These are phyloP conservation scores for Ogataea saltuana DNA, from an alignment of 805 yeast species.

Conservation along the genomic window DNA sequence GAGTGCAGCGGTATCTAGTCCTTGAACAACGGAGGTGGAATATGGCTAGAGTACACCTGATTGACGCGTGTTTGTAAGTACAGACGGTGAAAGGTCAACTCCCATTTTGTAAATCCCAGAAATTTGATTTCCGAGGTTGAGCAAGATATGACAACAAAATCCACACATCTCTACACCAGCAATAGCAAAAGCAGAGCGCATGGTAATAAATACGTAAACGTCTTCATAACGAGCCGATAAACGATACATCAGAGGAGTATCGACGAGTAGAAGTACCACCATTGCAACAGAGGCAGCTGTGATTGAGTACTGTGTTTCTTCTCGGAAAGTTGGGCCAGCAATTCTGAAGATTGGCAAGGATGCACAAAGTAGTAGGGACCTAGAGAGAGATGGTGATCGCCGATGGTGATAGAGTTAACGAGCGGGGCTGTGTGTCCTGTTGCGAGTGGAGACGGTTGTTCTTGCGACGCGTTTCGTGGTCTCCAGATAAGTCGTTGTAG, in stretches of 20 bases:
- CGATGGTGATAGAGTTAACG: constrained; percentile 6
- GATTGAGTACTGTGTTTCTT: background rate
- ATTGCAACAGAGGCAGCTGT: no score
- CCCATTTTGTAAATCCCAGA: no score
- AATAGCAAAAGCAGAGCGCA: no score
- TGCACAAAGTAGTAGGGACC: constrained; percentile 35
- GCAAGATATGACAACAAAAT: background rate
- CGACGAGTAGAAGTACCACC: constrained; percentile 32
- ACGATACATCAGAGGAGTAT: constrained; percentile 13
- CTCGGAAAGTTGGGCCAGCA: constrained; percentile 26
- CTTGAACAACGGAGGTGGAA: no score
- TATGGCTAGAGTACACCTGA: no score
- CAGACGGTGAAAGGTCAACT: no score
- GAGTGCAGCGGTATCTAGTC: no score
- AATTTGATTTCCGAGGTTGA: background rate
- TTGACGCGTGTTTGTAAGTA: no score
- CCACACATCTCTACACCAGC: background rate
- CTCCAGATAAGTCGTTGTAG: constrained; percentile 6
- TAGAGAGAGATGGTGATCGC: constrained; percentile 13
- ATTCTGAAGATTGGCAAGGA: constrained; percentile 41
- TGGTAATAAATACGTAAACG: no score
- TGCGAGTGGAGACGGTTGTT: background rate
- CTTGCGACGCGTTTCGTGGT: background rate
- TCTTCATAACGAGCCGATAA: no score
- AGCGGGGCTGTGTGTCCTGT: background rate